Base-by-base conservation (phyloP, 768 basidiomycete genomes). In the Pisolithus marmoratus region DNA sequence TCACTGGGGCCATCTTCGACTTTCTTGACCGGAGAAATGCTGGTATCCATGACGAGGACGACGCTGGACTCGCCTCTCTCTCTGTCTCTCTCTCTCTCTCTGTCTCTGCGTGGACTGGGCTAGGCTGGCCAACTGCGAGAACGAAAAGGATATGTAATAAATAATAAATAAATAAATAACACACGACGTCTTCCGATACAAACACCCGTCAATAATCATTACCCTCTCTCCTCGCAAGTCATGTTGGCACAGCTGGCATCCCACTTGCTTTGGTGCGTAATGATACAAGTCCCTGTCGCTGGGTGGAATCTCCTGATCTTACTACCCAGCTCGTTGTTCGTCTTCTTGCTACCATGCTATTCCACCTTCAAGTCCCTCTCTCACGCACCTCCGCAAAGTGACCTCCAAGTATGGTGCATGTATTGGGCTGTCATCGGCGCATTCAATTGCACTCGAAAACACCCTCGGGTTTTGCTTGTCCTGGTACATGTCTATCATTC, bases 291-390 rank as follows among this genome's bases (percentile, higher is more conserved):
- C 17, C 29, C 8, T 29, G 17, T 37, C n/a, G n/a, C n/a, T n/a
- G n/a, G n/a, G n/a, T n/a, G 4, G 52, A 15, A 43, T 12, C 14
- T 45, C 38, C 49, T 52, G 48, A 52, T 37, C 40, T 11, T 11
- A 31, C 8, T 5, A 41, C 31, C 9, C 62, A 85, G 84, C 62
- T 83, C 83, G 46, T 87, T 83, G 83, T 85, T 87, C 56, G 82
- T 80, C 0, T 83, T 85, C 61, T 70, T 82, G 1, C 68, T 87
- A 5, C 86, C 86, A 0, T 75, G 72, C 54, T 87, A 79, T 57
- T 68, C 75, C 2, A 86, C 85, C 8, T 85, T 77, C 76, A 87
- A 89, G 66, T 80, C 82, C 11, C 69, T 87, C 27, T 73, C 78
- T 0, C 78, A 74, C 48, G 71, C 74, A 44, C 79, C 81, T 11